These are phyloP conservation scores for Astragalus glycyphyllos DNA, from an alignment of 306 rosid genomes.

Conservation along the genomic window DNA sequence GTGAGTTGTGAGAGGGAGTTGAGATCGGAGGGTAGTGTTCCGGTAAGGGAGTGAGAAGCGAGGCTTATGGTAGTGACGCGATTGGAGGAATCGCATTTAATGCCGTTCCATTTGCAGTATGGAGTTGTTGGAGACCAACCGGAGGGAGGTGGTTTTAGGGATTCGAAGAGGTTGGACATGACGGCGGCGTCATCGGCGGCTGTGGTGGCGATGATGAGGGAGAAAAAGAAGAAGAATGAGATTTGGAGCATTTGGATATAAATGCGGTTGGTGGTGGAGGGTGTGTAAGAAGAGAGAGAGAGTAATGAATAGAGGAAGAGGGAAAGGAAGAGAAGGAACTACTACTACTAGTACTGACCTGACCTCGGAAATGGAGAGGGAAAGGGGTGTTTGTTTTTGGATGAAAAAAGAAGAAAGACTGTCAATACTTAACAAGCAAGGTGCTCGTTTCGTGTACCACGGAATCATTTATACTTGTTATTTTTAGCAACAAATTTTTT, in stretches of 20 bases:
- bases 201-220: not conserved
- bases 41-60: conserved; percentile 57
- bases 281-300: not conserved
- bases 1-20: conserved; percentile 67
- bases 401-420: too few species aligned
- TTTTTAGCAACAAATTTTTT: too few species aligned
- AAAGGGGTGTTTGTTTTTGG: not conserved
- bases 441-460: too few species aligned
- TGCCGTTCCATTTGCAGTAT: conserved; percentile 67
- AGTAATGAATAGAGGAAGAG: not conserved
- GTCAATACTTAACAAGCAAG: too few species aligned
- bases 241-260: conserved; percentile 55
- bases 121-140: conserved; percentile 55
- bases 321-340: not conserved
- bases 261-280: conserved; percentile 13
- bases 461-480: too few species aligned
- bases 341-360: too few species aligned
- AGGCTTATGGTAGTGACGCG: conserved; percentile 64
- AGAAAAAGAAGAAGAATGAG: conserved; percentile 39
- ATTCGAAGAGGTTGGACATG: conserved; percentile 50
- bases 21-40: conserved; percentile 74
- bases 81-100: conserved; percentile 56
- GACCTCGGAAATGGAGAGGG: not conserved
- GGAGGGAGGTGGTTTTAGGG: conserved; percentile 47
- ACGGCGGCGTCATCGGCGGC: conserved; percentile 69